Evolutionary conservation across 164 flowering plant genomes (phyloP).

Genomic region (Amborella trichopoda): DNA sequence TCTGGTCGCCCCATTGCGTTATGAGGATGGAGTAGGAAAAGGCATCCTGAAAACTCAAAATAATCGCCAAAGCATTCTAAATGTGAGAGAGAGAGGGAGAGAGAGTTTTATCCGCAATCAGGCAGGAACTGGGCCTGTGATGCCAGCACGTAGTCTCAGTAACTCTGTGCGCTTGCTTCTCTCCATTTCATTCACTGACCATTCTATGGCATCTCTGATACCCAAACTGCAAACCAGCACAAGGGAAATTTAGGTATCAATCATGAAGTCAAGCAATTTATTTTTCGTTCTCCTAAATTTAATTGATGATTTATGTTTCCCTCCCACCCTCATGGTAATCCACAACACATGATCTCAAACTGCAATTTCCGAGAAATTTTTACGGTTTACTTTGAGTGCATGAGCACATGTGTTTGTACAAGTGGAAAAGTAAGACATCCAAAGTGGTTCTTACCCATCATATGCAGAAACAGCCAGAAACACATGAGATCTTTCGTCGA

Average conservation of each 20-base stretch:
- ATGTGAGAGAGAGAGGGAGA: too few species aligned
- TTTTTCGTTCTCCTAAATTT: not conserved
- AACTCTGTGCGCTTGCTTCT: conserved; percentile 84
- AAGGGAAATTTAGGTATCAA: not conserved
- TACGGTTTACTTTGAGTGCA: not conserved
- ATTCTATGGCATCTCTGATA: conserved; percentile 65
- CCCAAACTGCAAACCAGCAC: conserved; percentile 47
- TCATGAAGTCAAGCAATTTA: not conserved
- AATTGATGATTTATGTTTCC: not conserved
- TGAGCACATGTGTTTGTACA: not conserved
- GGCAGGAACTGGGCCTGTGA: conserved; percentile 7
- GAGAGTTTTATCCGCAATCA: too few species aligned
- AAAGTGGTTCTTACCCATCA: conserved; percentile 64
- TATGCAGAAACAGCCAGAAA: conserved; percentile 83
- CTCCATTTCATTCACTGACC: conserved; percentile 88
- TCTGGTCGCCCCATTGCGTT: too few species aligned
- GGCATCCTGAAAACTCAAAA: too few species aligned
- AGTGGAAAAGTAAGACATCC: not conserved
- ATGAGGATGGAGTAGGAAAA: too few species aligned
- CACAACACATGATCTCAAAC: not conserved
- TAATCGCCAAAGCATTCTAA: too few species aligned
- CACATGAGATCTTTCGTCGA: conserved; percentile 78
- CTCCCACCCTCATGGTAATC: not conserved
- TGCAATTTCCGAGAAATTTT: not conserved
- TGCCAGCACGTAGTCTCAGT: conserved; percentile 57